Conservation (phyloP, 441 rosid species). For the Dalechampia spathulata region DNA sequence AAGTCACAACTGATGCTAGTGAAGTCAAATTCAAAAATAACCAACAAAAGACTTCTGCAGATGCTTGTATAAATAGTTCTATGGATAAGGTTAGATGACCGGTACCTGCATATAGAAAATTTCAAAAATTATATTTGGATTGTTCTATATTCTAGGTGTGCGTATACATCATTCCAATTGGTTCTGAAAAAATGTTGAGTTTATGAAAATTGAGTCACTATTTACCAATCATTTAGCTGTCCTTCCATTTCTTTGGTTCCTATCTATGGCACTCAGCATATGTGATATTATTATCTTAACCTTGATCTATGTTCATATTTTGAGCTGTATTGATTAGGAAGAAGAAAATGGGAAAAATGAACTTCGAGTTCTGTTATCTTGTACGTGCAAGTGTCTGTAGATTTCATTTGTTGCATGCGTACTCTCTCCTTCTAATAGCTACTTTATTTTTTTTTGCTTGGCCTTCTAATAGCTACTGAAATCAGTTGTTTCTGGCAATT, state of each 20-base stretch:
- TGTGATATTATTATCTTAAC: neutral
- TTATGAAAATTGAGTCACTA: neutral
- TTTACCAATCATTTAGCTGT: neutral
- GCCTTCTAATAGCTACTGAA: neutral
- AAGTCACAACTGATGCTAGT: slow-evolving; percentile 2
- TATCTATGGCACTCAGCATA: neutral
- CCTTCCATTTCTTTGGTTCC: neutral
- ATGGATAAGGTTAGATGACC: slow-evolving; percentile 15
- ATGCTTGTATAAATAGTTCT: slow-evolving; percentile 10
- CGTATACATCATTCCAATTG: neutral
- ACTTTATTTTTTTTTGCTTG: too few relatives aligned
- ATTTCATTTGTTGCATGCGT: neutral
- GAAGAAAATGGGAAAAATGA: neutral
- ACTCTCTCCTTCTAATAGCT: neutral
- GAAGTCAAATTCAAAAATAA: slow-evolving; percentile 8
- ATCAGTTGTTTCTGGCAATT: neutral
- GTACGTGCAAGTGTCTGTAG: neutral
- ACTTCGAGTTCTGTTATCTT: neutral
- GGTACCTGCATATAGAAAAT: neutral
- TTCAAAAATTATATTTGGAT: neutral
- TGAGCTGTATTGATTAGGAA: neutral
- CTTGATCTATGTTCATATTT: neutral
- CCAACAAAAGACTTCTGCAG: slow-evolving; percentile 12
- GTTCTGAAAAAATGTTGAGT: neutral
- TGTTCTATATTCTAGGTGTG: neutral